Evolutionary conservation across 805 yeast species (phyloP).

Genomic region (Hanseniaspora jakobsenii): DNA sequence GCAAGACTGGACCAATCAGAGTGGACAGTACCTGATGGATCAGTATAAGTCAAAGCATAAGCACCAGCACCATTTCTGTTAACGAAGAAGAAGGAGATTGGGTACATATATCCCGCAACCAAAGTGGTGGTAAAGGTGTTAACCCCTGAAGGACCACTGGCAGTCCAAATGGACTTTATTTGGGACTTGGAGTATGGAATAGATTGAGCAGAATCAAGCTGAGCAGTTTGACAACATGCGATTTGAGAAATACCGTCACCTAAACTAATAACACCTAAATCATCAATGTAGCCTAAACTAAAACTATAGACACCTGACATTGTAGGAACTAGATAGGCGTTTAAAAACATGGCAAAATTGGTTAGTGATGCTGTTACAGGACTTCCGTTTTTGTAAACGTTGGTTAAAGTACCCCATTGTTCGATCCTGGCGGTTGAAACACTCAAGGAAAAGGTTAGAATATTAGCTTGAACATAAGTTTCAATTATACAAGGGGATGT

Average conservation of each 20-base stretch:
- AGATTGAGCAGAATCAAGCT: background rate
- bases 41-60: constrained; percentile 18
- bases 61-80: constrained; percentile 20
- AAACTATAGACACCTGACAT: constrained; percentile 14
- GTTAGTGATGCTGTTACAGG: background rate
- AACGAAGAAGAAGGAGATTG: constrained; percentile 23
- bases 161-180: constrained; percentile 13
- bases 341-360: constrained; percentile 14
- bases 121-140: constrained; percentile 18
- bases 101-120: constrained; percentile 24
- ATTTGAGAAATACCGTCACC: constrained; percentile 15
- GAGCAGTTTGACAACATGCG: constrained; percentile 12
- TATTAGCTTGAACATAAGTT: constrained; percentile 3
- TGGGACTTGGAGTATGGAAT: constrained; percentile 13
- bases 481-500: constrained; percentile 1
- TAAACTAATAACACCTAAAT: constrained; percentile 12
- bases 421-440: background rate
- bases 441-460: background rate
- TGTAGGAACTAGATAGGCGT: constrained; percentile 14
- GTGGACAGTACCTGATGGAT: constrained; percentile 20
- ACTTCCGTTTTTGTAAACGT: constrained; percentile 1
- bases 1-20: constrained; percentile 19
- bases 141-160: constrained; percentile 10
- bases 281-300: constrained; percentile 13
- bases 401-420: constrained; percentile 1